Percentiles rank a stretch among this genome's conserved stretches.
Evolutionary conservation across 2,329 filamentous ascomycete species (phyloP).

Genomic region (Phyllosticta paracitricarpa): DNA sequence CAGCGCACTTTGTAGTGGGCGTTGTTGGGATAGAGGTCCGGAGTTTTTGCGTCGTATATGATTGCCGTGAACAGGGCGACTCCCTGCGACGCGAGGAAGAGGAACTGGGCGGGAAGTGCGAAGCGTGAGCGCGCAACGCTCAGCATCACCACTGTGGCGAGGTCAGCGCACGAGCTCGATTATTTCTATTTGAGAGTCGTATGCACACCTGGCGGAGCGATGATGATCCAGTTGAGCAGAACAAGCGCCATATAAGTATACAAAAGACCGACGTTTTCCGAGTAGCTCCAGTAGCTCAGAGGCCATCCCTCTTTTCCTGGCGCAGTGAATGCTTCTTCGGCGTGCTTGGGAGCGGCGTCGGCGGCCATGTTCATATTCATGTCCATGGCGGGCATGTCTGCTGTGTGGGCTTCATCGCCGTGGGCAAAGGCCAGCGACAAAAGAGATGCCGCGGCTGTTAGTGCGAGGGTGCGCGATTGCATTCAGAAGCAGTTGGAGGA

Average conservation of each 20-base stretch:
- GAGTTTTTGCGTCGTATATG: constrained; percentile 67
- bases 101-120: constrained; percentile 57
- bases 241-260: constrained; percentile 63
- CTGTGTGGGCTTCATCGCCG: constrained; percentile 23
- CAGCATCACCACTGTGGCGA: constrained; percentile 63
- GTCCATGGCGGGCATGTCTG: constrained; percentile 14
- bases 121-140: constrained; percentile 71
- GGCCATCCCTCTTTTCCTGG: constrained; percentile 16
- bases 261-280: constrained; percentile 47
- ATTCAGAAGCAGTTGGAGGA: not conserved
- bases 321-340: constrained; percentile 11
- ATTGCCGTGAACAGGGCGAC: constrained; percentile 30
- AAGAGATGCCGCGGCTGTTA: constrained; percentile 29
- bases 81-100: constrained; percentile 34
- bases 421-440: constrained; percentile 33
- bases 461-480: constrained; percentile 12
- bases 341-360: constrained; percentile 3
- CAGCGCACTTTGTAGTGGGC: constrained; percentile 85
- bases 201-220: constrained; percentile 59
- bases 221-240: constrained; percentile 60
- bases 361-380: constrained; percentile 16
- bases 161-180: constrained; percentile 11
- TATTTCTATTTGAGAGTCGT: constrained; percentile 12
- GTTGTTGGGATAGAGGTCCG: constrained; percentile 78
- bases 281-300: constrained; percentile 51